phyloP scores from a whole-genome alignment of 345 rosid species.

The Erysimum cheiranthoides region DNA sequence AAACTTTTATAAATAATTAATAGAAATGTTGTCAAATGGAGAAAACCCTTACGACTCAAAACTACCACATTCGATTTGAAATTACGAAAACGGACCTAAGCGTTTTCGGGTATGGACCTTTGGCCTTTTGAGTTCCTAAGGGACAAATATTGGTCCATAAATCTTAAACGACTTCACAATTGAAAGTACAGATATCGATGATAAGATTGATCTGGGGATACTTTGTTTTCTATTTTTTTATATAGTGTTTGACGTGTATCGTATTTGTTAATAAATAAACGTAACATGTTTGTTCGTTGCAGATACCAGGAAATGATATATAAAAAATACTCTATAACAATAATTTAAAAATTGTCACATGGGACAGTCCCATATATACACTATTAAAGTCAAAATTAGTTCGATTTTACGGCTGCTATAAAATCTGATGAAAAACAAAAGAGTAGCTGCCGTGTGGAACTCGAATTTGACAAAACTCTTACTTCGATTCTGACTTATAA shows the following conservation, averaged over 20 bases:
- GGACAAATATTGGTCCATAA: constrained; percentile 42
- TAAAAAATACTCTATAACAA: too few species aligned
- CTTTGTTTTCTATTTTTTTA: not conserved
- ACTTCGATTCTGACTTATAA: constrained; percentile 27
- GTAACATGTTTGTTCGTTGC: constrained; percentile 28
- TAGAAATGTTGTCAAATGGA: constrained; percentile 10
- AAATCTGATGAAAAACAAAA: constrained; percentile 35
- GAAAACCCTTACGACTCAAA: constrained; percentile 32
- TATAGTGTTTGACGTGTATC: constrained; percentile 26
- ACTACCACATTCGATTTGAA: constrained; percentile 22
- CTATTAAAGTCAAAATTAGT: constrained; percentile 28
- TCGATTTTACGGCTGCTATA: constrained; percentile 39
- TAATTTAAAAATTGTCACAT: constrained; percentile 18
- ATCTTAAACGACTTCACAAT: not conserved
- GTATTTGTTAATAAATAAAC: constrained; percentile 3
- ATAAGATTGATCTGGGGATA: constrained; percentile 20
- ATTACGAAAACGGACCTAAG: constrained; percentile 30
- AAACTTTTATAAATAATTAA: constrained; percentile 14
- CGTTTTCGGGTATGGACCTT: constrained; percentile 33
- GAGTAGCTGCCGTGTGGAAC: constrained; percentile 58
- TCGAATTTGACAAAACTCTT: constrained; percentile 48
- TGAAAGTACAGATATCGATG: not conserved
- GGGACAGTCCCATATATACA: not conserved
- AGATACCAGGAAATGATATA: constrained; percentile 26
- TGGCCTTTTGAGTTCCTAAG: constrained; percentile 54